Base-by-base conservation (phyloP, 179 eudicot genomes). In the Actinidia polygama region DNA sequence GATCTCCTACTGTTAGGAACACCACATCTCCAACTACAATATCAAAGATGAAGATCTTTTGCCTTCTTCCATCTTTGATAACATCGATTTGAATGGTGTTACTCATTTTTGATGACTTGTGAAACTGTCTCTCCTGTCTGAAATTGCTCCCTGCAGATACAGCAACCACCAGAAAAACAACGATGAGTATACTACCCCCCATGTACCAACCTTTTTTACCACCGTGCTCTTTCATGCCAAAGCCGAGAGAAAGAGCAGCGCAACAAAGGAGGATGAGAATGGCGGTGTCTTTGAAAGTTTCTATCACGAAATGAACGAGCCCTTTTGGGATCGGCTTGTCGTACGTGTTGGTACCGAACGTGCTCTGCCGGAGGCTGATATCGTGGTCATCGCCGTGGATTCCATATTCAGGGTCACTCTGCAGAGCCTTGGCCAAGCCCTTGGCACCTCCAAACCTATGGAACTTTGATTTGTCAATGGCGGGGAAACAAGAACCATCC, bases 1-100 rank as follows among this genome's bases (percentile, higher is more conserved):
- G 89, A 82, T 89, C 88, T 10, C 91, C 90, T 5, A 79, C 78
- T 30, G 80, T 80, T 67, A 89, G 76, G 81, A 50, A 76, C 16
- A 87, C 82, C 0, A 89, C 82, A 50, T 89, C 91, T 47, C 90
- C 91, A 36, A 89, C 91, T 1, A 87, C 89, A 0, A 84, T 71
- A 1, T 87, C 85, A n/a, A 80, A 86, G 16, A 85, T 76, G 0
- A 90, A 84, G n/a, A 86, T 55, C 18, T 80, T 26, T 40, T 84
- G 87, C 47, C 82, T 23, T 46, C 84, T 61, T 4, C 86, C 85
- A 14, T 70, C 71, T 72, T 90, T 82, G 23, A 84, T 19, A 6
- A 84, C 90, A 6, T 82, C 80, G 1, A 87, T 50, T 21, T 57
- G 18, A 62, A 86, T 82, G 57, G 78, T 74, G 50, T 79, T 80